These are phyloP conservation scores for Kondoa malvinella DNA, from an alignment of 768 basidiomycete genomes.

Conservation along the genomic window DNA sequence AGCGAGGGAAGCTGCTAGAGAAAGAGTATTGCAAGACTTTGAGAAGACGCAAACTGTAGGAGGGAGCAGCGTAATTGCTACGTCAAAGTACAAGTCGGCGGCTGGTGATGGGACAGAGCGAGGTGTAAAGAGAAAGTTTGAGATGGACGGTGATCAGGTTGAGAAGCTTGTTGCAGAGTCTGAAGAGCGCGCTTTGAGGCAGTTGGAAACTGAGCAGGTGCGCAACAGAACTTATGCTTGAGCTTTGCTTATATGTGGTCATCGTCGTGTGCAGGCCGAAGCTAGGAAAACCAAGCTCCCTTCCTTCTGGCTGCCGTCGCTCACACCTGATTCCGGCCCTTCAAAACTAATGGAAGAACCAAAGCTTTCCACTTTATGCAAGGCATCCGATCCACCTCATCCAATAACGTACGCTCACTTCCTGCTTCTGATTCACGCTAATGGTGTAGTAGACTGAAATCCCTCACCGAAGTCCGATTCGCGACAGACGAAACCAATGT, in stretches of 20 bases:
- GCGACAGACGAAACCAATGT: constrained; percentile 34
- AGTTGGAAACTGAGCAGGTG: constrained; percentile 45
- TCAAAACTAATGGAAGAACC: constrained; percentile 52
- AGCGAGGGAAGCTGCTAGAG: constrained; percentile 57
- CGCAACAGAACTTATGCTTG: neutral
- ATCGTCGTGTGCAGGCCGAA: constrained; percentile 39
- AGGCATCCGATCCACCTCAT: constrained; percentile 63
- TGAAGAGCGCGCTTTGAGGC: constrained; percentile 65
- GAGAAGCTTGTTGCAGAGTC: constrained; percentile 59
- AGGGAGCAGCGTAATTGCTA: constrained; percentile 33
- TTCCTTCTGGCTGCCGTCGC: constrained; percentile 66
- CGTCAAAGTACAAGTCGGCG: neutral
- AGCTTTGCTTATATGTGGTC: neutral
- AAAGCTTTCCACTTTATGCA: constrained; percentile 74
- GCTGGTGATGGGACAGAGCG: constrained; percentile 19
- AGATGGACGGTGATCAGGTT: constrained; percentile 55
- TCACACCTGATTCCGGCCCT: constrained; percentile 62
- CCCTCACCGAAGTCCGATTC: constrained; percentile 64
- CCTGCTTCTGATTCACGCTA: constrained; percentile 2
- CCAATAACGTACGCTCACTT: constrained; percentile 43
- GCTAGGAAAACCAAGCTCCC: constrained; percentile 73
- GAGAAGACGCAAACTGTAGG: constrained; percentile 68
- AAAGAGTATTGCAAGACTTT: constrained; percentile 75
- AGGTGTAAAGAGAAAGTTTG: constrained; percentile 63
- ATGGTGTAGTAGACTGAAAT: constrained; percentile 69